Percentiles rank a stretch among this genome's conserved stretches.
phyloP scores from a whole-genome alignment of 2,329 filamentous ascomycete genomes.

The Akanthomyces uredinophilus region DNA sequence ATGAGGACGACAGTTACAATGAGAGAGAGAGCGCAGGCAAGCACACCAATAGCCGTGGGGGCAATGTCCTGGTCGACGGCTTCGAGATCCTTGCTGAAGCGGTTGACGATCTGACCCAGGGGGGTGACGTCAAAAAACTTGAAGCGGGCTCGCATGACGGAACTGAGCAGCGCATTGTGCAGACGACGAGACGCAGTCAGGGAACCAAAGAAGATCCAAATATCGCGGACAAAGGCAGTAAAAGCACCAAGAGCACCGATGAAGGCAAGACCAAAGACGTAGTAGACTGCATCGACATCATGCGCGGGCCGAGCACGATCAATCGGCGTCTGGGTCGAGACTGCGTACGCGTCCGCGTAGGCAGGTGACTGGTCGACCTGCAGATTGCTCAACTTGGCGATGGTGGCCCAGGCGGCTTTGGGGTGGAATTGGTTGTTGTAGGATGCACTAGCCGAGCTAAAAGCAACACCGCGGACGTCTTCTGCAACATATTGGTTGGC shows the following conservation, averaged over 20 bases:
- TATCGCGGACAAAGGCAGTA: conserved; percentile 77
- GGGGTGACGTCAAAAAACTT: conserved; percentile 97
- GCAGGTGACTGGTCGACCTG: conserved; percentile 8
- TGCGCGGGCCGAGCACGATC: conserved; percentile 26
- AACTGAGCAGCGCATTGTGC: conserved; percentile 70
- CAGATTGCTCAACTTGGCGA: conserved; percentile 33
- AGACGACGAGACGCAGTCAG: conserved; percentile 81
- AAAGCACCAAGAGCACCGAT: conserved; percentile 73
- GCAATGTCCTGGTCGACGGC: conserved; percentile 94
- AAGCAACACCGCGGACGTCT: conserved; percentile 20
- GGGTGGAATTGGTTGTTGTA: conserved; percentile 26
- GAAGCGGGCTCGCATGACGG: conserved; percentile 85
- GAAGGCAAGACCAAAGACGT: conserved; percentile 73
- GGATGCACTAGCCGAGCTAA: conserved; percentile 20
- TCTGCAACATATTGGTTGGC: conserved; percentile 74
- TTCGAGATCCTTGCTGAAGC: conserved; percentile 97
- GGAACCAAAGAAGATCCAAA: conserved; percentile 89
- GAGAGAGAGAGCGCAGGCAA: conserved; percentile 60
- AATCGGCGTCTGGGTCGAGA: conserved; percentile 16
- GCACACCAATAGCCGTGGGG: conserved; percentile 75
- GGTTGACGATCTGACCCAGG: conserved; percentile 93
- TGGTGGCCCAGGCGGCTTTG: conserved; percentile 31
- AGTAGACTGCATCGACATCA: conserved; percentile 78
- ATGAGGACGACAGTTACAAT: conserved; percentile 85
- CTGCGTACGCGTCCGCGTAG: conserved; percentile 2